phyloP scores from a whole-genome alignment of 345 rosid species.

The Camelina laxa region DNA sequence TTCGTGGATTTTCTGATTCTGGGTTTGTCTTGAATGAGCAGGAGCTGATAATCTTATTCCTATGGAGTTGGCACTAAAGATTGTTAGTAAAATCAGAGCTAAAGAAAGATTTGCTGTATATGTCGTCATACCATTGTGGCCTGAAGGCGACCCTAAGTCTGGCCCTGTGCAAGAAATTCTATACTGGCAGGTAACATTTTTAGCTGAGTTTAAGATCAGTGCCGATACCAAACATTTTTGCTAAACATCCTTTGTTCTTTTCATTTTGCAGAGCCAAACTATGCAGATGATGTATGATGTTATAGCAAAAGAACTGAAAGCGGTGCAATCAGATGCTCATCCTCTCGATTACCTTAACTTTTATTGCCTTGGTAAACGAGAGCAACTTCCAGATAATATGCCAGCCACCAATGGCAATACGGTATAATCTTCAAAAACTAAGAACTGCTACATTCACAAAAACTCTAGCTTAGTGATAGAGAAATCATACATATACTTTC shows the following conservation, averaged over 20 bases:
- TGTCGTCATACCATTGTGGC: constrained; percentile 94
- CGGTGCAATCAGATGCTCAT: constrained; percentile 54
- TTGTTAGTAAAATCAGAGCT: constrained; percentile 87
- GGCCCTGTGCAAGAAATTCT: constrained; percentile 89
- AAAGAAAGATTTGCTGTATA: constrained; percentile 88
- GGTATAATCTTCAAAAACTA: constrained; percentile 52
- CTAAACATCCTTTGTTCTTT: neutral
- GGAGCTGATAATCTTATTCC: constrained; percentile 98
- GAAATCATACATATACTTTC: neutral
- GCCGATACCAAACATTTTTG: constrained; percentile 7
- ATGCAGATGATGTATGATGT: constrained; percentile 87
- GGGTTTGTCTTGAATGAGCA: constrained; percentile 42
- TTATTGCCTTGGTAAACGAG: constrained; percentile 87
- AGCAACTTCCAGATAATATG: constrained; percentile 45
- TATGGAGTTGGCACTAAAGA: constrained; percentile 94
- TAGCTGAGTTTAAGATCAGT: constrained; percentile 2
- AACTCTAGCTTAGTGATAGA: constrained; percentile 4
- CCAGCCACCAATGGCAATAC: constrained; percentile 40
- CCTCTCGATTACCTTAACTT: constrained; percentile 96
- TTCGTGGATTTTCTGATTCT: constrained; percentile 1
- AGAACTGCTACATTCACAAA: neutral
- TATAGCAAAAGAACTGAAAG: constrained; percentile 62
- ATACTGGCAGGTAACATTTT: constrained; percentile 80
- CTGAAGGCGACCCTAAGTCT: constrained; percentile 93
- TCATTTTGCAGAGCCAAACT: constrained; percentile 73